phyloP scores from a whole-genome alignment of 140 eudicot genomes.

The Flaveria floridana region DNA sequence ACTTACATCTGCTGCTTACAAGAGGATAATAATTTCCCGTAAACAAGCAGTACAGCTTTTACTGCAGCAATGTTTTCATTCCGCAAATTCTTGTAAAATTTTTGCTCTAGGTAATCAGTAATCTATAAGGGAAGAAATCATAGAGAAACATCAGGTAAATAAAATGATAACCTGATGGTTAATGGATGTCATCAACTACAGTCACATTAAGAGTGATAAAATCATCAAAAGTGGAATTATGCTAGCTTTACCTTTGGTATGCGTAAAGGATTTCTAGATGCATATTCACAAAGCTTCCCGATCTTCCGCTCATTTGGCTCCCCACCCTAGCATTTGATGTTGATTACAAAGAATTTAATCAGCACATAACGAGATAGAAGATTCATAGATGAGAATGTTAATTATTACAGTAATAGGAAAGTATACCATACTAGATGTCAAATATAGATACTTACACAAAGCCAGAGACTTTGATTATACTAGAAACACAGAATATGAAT shows the following conservation, averaged over 20 bases:
- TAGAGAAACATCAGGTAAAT: conserved; percentile 12
- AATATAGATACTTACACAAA: not conserved
- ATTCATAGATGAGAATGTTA: conserved; percentile 10
- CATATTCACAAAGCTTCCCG: conserved; percentile 65
- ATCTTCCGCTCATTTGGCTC: conserved; percentile 58
- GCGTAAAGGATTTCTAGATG: conserved; percentile 58
- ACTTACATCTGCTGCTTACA: conserved; percentile 96
- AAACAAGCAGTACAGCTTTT: conserved; percentile 57
- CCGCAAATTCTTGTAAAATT: conserved; percentile 76
- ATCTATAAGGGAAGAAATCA: conserved; percentile 49
- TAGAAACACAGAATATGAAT: conserved; percentile 5
- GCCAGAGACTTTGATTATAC: not conserved
- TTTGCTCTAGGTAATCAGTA: conserved; percentile 70
- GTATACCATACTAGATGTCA: not conserved
- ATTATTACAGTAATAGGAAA: not conserved
- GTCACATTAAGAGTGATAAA: not conserved
- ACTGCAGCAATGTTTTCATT: conserved; percentile 55
- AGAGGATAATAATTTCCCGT: conserved; percentile 69
- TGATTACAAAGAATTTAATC: conserved; percentile 1
- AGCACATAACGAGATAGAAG: not conserved
- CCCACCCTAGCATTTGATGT: conserved; percentile 41
- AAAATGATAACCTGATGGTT: not conserved
- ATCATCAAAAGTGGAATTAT: not conserved
- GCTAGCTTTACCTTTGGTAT: conserved; percentile 50
- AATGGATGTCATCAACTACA: not conserved